These are phyloP conservation scores for Lipomyces orientalis DNA, from an alignment of 805 yeast species.

Conservation along the genomic window DNA sequence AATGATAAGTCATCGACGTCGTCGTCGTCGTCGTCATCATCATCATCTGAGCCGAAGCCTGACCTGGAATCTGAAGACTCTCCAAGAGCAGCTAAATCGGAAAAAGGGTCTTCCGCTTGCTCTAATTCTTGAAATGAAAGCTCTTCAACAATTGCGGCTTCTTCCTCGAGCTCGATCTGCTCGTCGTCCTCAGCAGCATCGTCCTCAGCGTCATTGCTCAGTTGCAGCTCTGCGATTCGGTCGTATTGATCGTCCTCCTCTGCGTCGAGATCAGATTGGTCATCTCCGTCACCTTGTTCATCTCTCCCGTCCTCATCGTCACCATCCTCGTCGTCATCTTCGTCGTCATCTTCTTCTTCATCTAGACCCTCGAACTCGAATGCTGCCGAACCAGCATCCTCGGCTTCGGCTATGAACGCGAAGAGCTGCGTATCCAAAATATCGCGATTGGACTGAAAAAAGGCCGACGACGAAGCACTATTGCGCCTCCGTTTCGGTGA, in stretches of 20 bases:
- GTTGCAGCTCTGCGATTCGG: conserved; percentile 47
- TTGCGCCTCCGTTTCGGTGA: conserved; percentile 22
- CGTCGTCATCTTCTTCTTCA: conserved; percentile 38
- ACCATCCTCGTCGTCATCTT: conserved; percentile 20
- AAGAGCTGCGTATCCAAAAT: conserved; percentile 29
- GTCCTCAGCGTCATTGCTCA: conserved; percentile 37
- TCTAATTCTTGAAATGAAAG: conserved; percentile 21
- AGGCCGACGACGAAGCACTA: conserved; percentile 11
- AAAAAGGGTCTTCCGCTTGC: conserved; percentile 14
- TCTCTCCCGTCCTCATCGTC: conserved; percentile 42
- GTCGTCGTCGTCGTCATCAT: conserved; percentile 41
- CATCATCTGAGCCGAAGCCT: conserved; percentile 41
- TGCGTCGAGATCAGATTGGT: conserved; percentile 44
- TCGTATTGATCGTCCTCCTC: conserved; percentile 66
- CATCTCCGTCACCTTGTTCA: conserved; percentile 45
- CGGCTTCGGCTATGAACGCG: conserved; percentile 32
- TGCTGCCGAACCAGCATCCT: conserved; percentile 17
- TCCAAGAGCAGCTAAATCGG: conserved; percentile 5
- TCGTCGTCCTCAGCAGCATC: conserved; percentile 46
- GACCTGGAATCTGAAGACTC: conserved; percentile 40
- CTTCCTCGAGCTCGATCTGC: conserved; percentile 45
- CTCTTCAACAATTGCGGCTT: conserved; percentile 41
- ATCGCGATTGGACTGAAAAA: conserved; percentile 9
- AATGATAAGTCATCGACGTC: conserved; percentile 35
- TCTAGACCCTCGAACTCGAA: conserved; percentile 19